phyloP scores from a whole-genome alignment of 768 basidiomycete genomes.

The Boletus barrowsii region DNA sequence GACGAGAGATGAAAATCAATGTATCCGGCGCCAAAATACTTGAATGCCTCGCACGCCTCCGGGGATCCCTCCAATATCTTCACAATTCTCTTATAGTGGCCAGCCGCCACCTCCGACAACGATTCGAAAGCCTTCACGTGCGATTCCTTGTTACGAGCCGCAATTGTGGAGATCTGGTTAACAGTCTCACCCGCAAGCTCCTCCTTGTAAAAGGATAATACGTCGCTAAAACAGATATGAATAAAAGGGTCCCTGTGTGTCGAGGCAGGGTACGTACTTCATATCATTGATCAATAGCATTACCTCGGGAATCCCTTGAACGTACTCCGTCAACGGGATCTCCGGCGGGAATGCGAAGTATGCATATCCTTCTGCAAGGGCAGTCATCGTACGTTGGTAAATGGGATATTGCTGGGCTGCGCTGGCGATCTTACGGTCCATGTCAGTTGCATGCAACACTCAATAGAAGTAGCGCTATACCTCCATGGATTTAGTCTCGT shows the following conservation, averaged over 20 bases:
- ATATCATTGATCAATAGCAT: slow-evolving; percentile 20
- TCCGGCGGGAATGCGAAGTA: not conserved
- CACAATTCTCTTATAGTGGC: slow-evolving; percentile 19
- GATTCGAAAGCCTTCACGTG: slow-evolving; percentile 24
- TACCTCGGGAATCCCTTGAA: not conserved
- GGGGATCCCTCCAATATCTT: slow-evolving; percentile 16
- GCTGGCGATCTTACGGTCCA: not conserved
- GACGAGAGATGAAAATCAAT: slow-evolving; percentile 19
- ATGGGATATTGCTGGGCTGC: not conserved
- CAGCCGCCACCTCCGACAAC: slow-evolving; percentile 20
- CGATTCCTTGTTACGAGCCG: slow-evolving; percentile 14
- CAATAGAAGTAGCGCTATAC: not conserved
- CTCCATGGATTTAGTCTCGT: not conserved
- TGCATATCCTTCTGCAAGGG: not conserved
- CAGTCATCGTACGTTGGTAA: not conserved
- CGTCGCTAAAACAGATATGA: slow-evolving; percentile 10
- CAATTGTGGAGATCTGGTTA: slow-evolving; percentile 32
- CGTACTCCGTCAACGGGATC: not conserved
- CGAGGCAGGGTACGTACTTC: slow-evolving; percentile 30
- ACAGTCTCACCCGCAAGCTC: slow-evolving; percentile 22
- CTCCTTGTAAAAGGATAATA: slow-evolving; percentile 1
- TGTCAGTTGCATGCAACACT: not conserved
- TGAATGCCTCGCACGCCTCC: slow-evolving; percentile 5
- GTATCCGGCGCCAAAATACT: slow-evolving; percentile 16
- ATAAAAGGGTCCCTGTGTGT: not conserved